Percentiles rank a stretch among this genome's conserved stretches.
Evolutionary conservation across 169 alveolate species (phyloP).

Genomic region (Toxoplasma gondii): DNA sequence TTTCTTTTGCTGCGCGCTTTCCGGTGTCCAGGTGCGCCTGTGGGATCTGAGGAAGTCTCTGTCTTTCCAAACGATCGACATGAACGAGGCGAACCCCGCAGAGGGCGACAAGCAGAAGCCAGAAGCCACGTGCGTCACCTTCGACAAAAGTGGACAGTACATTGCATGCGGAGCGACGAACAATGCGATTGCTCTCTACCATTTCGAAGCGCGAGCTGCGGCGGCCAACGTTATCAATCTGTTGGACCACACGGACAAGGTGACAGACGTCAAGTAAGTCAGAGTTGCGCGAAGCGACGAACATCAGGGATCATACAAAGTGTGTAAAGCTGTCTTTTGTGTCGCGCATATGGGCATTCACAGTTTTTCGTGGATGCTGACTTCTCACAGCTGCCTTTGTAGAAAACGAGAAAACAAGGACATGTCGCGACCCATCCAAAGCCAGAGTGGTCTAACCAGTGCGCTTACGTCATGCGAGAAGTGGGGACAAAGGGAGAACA

Average conservation of each 20-base stretch:
- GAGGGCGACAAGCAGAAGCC: slow-evolving; percentile 38
- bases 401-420: too few species aligned
- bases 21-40: slow-evolving; percentile 42
- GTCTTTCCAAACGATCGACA: slow-evolving; percentile 71
- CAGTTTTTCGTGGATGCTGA: not conserved
- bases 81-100: not conserved
- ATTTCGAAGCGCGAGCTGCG: slow-evolving; percentile 69
- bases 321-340: not conserved
- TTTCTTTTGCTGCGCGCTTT: not conserved
- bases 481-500: too few species aligned
- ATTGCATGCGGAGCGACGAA: slow-evolving; percentile 61
- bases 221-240: slow-evolving; percentile 65
- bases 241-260: slow-evolving; percentile 70
- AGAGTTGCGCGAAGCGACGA: not conserved
- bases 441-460: too few species aligned
- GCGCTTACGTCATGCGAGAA: too few species aligned
- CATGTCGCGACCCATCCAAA: too few species aligned
- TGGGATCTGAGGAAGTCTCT: slow-evolving; percentile 84
- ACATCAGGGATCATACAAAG: not conserved
- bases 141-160: slow-evolving; percentile 79
- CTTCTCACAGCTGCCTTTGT: too few species aligned
- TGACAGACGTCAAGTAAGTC: slow-evolving; percentile 68
- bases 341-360: not conserved
- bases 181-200: slow-evolving; percentile 62
- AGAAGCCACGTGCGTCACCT: slow-evolving; percentile 72